Evolutionary conservation across 495 filamentous ascomycete genomes (phyloP), one percentile per base, ranked within the genome.

Genomic region (Podospora sp.): DNA sequence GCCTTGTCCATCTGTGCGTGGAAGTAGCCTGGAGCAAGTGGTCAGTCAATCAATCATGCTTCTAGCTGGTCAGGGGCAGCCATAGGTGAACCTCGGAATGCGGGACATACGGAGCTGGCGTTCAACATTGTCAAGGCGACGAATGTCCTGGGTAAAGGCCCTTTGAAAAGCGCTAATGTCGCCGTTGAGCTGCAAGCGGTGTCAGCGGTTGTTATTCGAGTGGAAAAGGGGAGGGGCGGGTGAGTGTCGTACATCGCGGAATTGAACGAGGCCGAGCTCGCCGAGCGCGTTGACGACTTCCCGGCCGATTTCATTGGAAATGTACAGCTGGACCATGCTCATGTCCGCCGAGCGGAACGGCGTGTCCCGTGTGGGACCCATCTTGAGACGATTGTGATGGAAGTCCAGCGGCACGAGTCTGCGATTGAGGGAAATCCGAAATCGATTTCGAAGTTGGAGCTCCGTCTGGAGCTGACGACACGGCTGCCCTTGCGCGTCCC

Each of bases 341-440:
- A 99, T 99, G 81, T 98, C 94, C 91, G 93, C 90, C 76, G 96
- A 98, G 84, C 96, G 95, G 90, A 99, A 97, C 84, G 97, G 90
- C 80, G 92, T 96, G 80, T 98, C 93, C 82, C 90, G 83, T 72
- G 78, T 74, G 69, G 82, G 79, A 73, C 80, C 85, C 85, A 87
- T 87, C 59, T 60, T 74, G 77, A 72, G 68, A 46, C 33, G 68
- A 36, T 64, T 53, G 60, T 33, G 63, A 60, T 65, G 60, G 63
- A 40, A 22, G 2, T 50, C 35, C 35, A 22, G 18, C 33, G 21
- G 29, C 63, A 70, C 69, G 61, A 50, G 57, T 61, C 49, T 65
- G 59, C 60, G 67, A 46, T 36, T 63, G 59, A 68, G 56, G 55
- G 55, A 65, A 49, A 22, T 24, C n/a, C 25, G 21, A 29, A 22